A percentile compares a stretch with the other conserved stretches of the same genome.
phyloP scores from a whole-genome alignment of 768 basidiomycete genomes.

The Suillus hirtellus region DNA sequence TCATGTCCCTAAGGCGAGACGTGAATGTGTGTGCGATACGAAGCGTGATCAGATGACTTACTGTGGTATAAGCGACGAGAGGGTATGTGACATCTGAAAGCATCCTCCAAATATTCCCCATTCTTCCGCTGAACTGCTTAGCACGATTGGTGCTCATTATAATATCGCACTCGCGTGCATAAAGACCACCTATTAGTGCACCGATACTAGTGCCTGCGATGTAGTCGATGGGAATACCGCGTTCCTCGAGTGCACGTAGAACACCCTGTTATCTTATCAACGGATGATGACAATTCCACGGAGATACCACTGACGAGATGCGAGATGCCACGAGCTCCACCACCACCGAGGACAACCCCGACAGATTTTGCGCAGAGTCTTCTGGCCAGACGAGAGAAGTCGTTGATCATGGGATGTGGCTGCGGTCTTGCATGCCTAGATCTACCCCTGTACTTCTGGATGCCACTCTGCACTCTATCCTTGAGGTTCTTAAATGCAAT shows the following conservation, averaged over 20 bases:
- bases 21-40: conserved; percentile 6
- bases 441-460: conserved; percentile 81
- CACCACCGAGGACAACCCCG: conserved; percentile 93
- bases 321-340: conserved; percentile 90
- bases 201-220: conserved; percentile 95
- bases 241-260: conserved; percentile 88
- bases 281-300: conserved; percentile 1
- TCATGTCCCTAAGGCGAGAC: conserved; percentile 72
- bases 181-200: conserved; percentile 88
- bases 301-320: conserved; percentile 53
- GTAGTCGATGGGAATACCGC: conserved; percentile 90
- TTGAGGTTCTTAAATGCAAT: conserved; percentile 89
- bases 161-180: conserved; percentile 91
- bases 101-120: conserved; percentile 94
- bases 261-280: conserved; percentile 61
- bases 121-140: conserved; percentile 88
- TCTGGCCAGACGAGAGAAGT: conserved; percentile 90
- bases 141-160: conserved; percentile 82
- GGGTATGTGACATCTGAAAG: conserved; percentile 89
- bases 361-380: conserved; percentile 91
- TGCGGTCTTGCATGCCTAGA: conserved; percentile 64
- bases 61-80: conserved; percentile 75
- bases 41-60: conserved; percentile 28
- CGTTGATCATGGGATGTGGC: conserved; percentile 80
- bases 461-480: conserved; percentile 85